These are phyloP conservation scores for Hypoxylon sp. DNA, from an alignment of 2,329 filamentous ascomycete genomes.

Conservation along the genomic window DNA sequence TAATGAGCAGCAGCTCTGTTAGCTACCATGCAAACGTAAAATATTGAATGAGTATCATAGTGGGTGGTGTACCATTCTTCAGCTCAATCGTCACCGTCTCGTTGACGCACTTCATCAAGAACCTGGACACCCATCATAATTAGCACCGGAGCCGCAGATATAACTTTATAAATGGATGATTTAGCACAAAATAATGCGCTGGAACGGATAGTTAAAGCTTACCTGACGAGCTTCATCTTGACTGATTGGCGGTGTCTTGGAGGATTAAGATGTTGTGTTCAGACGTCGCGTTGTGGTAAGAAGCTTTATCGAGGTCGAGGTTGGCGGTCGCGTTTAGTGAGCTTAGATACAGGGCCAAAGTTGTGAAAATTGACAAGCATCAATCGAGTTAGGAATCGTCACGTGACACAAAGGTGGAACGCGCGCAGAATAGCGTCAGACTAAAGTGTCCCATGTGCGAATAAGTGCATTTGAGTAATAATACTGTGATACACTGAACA, in stretches of 20 bases:
- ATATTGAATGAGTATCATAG: neutral
- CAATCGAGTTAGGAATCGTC: slow-evolving; percentile 5
- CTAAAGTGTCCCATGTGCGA: too few relatives aligned
- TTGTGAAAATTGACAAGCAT: slow-evolving; percentile 36
- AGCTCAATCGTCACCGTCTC: slow-evolving; percentile 98
- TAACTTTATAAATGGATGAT: slow-evolving; percentile 56
- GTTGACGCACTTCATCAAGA: slow-evolving; percentile 99
- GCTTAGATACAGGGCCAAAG: slow-evolving; percentile 26
- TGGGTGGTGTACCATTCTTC: slow-evolving; percentile 84
- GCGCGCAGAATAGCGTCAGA: too few relatives aligned
- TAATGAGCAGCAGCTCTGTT: slow-evolving; percentile 57
- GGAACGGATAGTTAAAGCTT: slow-evolving; percentile 59
- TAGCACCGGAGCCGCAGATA: slow-evolving; percentile 54
- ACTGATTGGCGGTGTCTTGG: slow-evolving; percentile 35
- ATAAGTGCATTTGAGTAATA: too few relatives aligned
- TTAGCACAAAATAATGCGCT: slow-evolving; percentile 62
- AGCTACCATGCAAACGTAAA: slow-evolving; percentile 9
- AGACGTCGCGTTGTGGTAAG: slow-evolving; percentile 6
- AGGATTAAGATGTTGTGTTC: slow-evolving; percentile 11
- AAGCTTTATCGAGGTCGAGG: slow-evolving; percentile 17
- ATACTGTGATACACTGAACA: too few relatives aligned
- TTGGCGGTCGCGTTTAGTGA: slow-evolving; percentile 35
- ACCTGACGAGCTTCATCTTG: slow-evolving; percentile 98
- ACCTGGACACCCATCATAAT: slow-evolving; percentile 70
- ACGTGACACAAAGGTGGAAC: slow-evolving; percentile 18